Evolutionary conservation across 192 early-diverging fungal genomes (phyloP).

Genomic region (Gonapodya sp.): DNA sequence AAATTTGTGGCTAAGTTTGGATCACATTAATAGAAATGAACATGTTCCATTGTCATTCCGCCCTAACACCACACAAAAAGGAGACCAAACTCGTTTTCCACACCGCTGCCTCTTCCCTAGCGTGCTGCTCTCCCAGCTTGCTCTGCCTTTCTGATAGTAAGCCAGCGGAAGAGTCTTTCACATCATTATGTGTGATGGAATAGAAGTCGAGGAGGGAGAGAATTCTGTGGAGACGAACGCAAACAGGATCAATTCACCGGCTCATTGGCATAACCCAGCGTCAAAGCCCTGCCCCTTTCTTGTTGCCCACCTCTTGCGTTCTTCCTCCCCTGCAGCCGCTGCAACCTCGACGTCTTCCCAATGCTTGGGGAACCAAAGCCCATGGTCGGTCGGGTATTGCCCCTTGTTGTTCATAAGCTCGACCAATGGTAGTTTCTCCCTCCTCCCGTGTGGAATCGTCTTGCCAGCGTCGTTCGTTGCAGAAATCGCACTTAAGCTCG

Average conservation of each 20-base stretch:
- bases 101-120: too few species aligned
- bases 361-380: background rate
- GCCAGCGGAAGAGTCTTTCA: too few species aligned
- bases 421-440: background rate
- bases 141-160: too few species aligned
- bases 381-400: background rate
- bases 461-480: background rate
- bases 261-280: background rate
- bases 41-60: too few species aligned
- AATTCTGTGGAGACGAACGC: background rate
- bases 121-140: too few species aligned
- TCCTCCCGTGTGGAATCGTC: background rate
- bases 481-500: too few species aligned
- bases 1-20: too few species aligned
- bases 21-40: too few species aligned
- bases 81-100: too few species aligned
- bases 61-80: too few species aligned
- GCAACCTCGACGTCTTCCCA: background rate
- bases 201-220: background rate
- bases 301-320: background rate
- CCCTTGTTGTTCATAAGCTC: background rate
- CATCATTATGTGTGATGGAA: too few species aligned
- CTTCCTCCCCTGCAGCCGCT: background rate
- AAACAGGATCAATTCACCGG: background rate
- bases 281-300: too few species aligned